Base-by-base conservation (phyloP, 257 asterid species). In the Rhazya stricta region DNA sequence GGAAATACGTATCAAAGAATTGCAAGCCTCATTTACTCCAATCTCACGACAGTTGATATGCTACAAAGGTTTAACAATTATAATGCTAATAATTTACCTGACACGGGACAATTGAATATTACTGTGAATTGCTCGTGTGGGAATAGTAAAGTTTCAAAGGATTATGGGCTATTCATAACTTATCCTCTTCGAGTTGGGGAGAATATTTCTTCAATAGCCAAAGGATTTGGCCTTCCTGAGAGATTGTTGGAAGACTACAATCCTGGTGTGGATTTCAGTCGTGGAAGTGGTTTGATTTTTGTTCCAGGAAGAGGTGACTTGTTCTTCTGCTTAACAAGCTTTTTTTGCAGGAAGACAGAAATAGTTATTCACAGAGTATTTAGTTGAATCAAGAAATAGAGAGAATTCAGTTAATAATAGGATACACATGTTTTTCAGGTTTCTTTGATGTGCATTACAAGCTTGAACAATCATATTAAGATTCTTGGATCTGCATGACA, bases 101-200 rank as follows among this genome's bases (percentile, higher is more conserved):
- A 0, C 0, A 60, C 53, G 46, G 80, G 67, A 1, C 73, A 13
- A n/a, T 67, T 91, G 79, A 89, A 80, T 45, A 89, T 91, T 43
- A 46, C 67, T 9, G 93, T 91, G 34, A 89, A 82, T 58, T 91
- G 96, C 71, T 84, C 90, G 2, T 89, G 96, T 79, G 97, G 96
- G 77, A 70, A 83, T 73, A 69, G 84, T 32, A 69, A 66, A 8
- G 96, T 89, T 18, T 89, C 96, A 4, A 75, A 74, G 57, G 89
- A 76, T 82, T 89, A 89, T 51, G 94, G 92, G 32, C 74, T 89
- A 76, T 91, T 91, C 29, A 41, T 89, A 23, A 79, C 93, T 3
- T 91, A 89, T 77, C 86, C 96, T 53, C 84, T 91, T 76, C 89
- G 89, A 1, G 74, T 72, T n/a, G 87, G 88, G 3, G 74, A 89